These are phyloP conservation scores for Arabidopsis suecica DNA, from an alignment of 345 rosid species.

Conservation along the genomic window DNA sequence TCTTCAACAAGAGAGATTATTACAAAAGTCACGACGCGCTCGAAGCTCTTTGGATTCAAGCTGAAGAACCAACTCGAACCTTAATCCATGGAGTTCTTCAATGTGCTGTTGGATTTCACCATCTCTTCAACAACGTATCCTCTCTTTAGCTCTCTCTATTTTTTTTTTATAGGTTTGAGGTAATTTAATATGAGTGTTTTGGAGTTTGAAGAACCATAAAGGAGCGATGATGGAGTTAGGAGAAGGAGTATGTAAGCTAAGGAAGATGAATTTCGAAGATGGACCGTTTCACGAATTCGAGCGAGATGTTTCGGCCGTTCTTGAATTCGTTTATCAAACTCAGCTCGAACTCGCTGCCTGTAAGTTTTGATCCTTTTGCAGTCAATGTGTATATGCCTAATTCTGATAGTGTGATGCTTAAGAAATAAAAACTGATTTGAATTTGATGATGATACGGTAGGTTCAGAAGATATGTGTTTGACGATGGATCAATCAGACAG, in stretches of 20 bases:
- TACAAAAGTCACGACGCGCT: constrained; percentile 83
- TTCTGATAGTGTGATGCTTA: too few relatives aligned
- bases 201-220: constrained; percentile 65
- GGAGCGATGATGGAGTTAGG: constrained; percentile 99
- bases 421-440: too few relatives aligned
- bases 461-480: constrained; percentile 74
- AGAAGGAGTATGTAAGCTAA: constrained; percentile 84
- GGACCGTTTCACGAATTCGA: constrained; percentile 84
- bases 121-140: constrained; percentile 77
- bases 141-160: not conserved
- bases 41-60: constrained; percentile 73
- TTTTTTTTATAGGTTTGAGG: too few relatives aligned
- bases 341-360: constrained; percentile 93
- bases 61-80: constrained; percentile 78
- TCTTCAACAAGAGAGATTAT: constrained; percentile 75
- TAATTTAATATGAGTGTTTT: not conserved
- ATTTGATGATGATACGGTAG: too few relatives aligned
- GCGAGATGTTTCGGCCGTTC: constrained; percentile 68
- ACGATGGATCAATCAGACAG: constrained; percentile 85
- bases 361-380: constrained; percentile 54
- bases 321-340: constrained; percentile 77
- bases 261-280: constrained; percentile 70
- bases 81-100: constrained; percentile 82
- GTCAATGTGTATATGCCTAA: too few relatives aligned
- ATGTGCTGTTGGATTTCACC: constrained; percentile 89